Percentiles rank a stretch among this genome's conserved stretches.
Conservation (phyloP, 139 green algal species). For the Chlorella vulgaris region DNA sequence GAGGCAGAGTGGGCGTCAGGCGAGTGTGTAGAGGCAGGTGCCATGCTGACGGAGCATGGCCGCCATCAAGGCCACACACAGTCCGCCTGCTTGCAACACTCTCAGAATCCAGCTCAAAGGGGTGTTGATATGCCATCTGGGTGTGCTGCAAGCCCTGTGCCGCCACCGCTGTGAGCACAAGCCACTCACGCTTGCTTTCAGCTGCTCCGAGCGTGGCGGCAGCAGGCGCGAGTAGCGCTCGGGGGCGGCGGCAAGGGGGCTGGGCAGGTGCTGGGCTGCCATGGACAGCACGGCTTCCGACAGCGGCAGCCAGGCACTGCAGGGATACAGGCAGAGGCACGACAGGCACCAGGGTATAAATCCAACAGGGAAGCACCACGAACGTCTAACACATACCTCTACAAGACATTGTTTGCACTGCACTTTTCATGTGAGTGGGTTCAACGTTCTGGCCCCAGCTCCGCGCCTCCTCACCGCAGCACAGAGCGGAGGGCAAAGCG, state of each 20-base stretch:
- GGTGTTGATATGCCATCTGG: background rate
- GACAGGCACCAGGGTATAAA: too few species aligned
- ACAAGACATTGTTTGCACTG: too few species aligned
- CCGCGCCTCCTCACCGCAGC: conserved; percentile 52
- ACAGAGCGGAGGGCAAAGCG: conserved; percentile 67
- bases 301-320: conserved; percentile 27
- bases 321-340: background rate
- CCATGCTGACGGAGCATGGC: too few species aligned
- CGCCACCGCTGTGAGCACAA: background rate
- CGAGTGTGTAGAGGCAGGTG: too few species aligned
- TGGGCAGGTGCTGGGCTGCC: conserved; percentile 82
- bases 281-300: conserved; percentile 58
- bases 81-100: background rate
- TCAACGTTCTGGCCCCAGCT: too few species aligned
- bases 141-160: background rate
- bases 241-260: conserved; percentile 64
- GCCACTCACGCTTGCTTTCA: conserved; percentile 1
- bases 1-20: too few species aligned
- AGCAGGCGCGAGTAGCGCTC: conserved; percentile 67
- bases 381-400: too few species aligned
- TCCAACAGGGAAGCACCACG: too few species aligned
- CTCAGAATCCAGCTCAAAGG: background rate
- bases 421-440: too few species aligned
- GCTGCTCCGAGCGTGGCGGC: conserved; percentile 18
- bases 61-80: background rate